Evolutionary conservation across 176 grass and related monocot species (phyloP).

Genomic region (Saccharum spontaneum): DNA sequence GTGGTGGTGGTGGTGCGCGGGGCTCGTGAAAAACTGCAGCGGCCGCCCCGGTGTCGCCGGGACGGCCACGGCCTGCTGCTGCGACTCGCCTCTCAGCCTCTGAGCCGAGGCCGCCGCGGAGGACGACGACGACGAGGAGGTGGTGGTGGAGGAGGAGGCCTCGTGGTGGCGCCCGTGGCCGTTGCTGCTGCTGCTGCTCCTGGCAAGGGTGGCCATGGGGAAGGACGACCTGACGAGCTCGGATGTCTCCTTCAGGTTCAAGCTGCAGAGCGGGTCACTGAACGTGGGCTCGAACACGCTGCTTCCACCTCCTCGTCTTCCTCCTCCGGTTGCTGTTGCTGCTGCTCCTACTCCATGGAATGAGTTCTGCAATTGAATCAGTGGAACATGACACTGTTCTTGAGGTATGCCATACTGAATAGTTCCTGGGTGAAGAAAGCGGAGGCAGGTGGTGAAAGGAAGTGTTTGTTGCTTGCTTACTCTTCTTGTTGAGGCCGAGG

Average conservation of each 20-base stretch:
- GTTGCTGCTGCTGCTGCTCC: constrained; percentile 56
- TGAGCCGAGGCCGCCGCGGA: not conserved
- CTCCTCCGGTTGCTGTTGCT: constrained; percentile 13
- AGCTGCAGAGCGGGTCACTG: constrained; percentile 48
- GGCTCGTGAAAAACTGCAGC: constrained; percentile 59
- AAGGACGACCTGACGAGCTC: constrained; percentile 62
- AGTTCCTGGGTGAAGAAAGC: not conserved
- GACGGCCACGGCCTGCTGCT: constrained; percentile 44
- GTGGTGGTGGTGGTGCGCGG: constrained; percentile 45
- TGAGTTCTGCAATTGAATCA: constrained; percentile 52
- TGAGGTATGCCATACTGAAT: not conserved
- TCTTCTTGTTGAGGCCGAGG: no score
- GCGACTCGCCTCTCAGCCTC: not conserved
- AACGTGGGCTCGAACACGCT: constrained; percentile 53
- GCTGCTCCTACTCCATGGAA: constrained; percentile 44
- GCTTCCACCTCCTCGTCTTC: not conserved
- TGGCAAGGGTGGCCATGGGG: constrained; percentile 47
- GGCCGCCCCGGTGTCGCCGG: constrained; percentile 55
- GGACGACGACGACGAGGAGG: not conserved
- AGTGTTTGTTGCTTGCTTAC: not conserved
- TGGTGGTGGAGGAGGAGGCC: constrained; percentile 24
- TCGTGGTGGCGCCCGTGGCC: constrained; percentile 31
- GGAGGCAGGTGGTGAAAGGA: constrained; percentile 11
- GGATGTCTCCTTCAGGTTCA: constrained; percentile 52
- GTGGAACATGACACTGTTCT: not conserved